Percentiles rank a stretch among this genome's conserved stretches.
Evolutionary conservation across 2,329 filamentous ascomycete genomes (phyloP).

Genomic region (Colletotrichum zoysiae): DNA sequence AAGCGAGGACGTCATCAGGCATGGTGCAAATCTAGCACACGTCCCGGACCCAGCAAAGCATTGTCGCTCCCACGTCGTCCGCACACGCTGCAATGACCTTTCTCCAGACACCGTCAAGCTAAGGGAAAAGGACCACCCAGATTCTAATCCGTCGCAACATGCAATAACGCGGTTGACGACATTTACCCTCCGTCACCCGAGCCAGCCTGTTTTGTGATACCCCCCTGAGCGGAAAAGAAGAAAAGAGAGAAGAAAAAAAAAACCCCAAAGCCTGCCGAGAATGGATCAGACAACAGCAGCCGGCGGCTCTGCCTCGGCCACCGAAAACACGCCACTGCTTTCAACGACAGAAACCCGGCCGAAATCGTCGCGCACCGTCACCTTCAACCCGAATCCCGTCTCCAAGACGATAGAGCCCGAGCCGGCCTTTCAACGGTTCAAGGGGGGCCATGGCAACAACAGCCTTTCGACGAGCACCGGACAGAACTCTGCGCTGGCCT

Average conservation of each 20-base stretch:
- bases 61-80: conserved; percentile 31
- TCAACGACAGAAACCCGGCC: conserved; percentile 52
- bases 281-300: conserved; percentile 42
- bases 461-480: conserved; percentile 51
- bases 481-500: conserved; percentile 71
- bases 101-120: conserved; percentile 25
- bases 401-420: conserved; percentile 71
- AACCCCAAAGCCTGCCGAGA: conserved; percentile 13
- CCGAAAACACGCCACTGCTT: conserved; percentile 54
- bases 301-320: conserved; percentile 37
- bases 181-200: conserved; percentile 3
- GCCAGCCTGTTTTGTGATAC: conserved; percentile 30
- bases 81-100: conserved; percentile 35
- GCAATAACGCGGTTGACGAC: conserved; percentile 24
- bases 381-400: conserved; percentile 79
- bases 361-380: conserved; percentile 73
- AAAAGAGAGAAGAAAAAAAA: background rate
- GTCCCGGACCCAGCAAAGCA: conserved; percentile 32
- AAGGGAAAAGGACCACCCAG: conserved; percentile 4
- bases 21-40: conserved; percentile 39
- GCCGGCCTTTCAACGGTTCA: conserved; percentile 47
- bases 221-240: conserved; percentile 8
- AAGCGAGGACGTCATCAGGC: conserved; percentile 42
- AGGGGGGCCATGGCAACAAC: conserved; percentile 49
- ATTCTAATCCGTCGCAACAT: conserved; percentile 30